These are phyloP conservation scores for Coelastrella sp. DNA, from an alignment of 139 green algal species.

Conservation along the genomic window DNA sequence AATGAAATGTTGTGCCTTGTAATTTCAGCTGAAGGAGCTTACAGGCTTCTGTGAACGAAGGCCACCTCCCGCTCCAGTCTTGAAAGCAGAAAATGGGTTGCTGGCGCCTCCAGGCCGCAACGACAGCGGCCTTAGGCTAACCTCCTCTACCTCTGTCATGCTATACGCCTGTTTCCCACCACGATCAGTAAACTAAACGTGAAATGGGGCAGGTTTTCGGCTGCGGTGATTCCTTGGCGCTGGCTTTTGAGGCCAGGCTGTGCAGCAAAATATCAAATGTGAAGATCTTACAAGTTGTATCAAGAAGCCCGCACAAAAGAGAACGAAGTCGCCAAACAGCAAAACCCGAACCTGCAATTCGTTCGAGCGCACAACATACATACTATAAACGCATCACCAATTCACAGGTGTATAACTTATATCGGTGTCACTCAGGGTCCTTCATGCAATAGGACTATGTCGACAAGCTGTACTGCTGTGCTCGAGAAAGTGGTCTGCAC, in stretches of 20 bases:
- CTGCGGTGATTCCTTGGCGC: neutral
- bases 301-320: no score
- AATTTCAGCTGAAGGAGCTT: neutral
- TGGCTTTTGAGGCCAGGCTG: neutral
- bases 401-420: no score
- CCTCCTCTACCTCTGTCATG: constrained; percentile 39
- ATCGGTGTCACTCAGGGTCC: no score
- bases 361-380: no score
- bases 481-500: no score
- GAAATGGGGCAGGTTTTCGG: neutral
- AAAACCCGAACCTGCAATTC: no score
- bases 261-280: neutral
- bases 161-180: neutral
- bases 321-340: no score
- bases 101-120: constrained; percentile 65
- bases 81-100: constrained; percentile 84
- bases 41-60: constrained; percentile 71
- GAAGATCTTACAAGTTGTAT: neutral
- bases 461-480: no score
- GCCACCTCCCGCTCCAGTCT: constrained; percentile 72
- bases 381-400: no score
- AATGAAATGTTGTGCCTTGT: neutral
- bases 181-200: constrained; percentile 9
- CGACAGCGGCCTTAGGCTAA: constrained; percentile 66
- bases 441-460: no score